Evolutionary conservation across 768 basidiomycete species (phyloP), one percentile per base, ranked within the genome.

Genomic region (Russula sp.): DNA sequence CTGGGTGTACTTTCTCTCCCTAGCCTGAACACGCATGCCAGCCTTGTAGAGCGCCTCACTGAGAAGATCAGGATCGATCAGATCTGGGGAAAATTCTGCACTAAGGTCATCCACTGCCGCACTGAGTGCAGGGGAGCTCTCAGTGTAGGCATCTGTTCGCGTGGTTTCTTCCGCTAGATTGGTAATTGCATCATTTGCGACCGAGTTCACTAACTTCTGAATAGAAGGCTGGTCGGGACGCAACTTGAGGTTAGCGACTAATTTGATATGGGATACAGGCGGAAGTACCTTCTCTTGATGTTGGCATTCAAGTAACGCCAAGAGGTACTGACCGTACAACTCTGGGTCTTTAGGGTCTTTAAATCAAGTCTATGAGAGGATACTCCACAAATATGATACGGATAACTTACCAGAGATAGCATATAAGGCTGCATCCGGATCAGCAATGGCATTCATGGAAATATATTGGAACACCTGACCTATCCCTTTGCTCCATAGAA

Each of bases 251-350:
- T 64, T 18, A 64, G 34, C 27, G 2, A 31, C 10, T 50, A 42
- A 9, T 31, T 32, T 53, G 22, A 20, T 37, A 39, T 32, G 40
- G 1, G 18, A 45, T 55, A 14, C 34, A 14, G 31, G 39, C 2
- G 20, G 27, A 20, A 37, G 18, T 68, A 87, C 91, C 82, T 94
- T 94, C 71, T 93, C 91, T 70, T 94, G 89, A 61, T 88, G 87
- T 70, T 92, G 90, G 65, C 87, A 89, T 66, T 86, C 84, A 11
- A 92, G 75, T 59, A 92, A 73, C 4, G 86, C 77, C 61, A 83
- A 69, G 37, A 91, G 75, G 67, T 88, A 89, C 49, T 77, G 77
- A 6, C 76, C 78, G 64, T 84, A 82, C 64, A 82, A 79, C 14
- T 73, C 74, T 47, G 80, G 79, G 73, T 89, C 88, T 53, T 67